phyloP scores from a whole-genome alignment of 106 monocot species.

The Platanthera zijinensis region DNA sequence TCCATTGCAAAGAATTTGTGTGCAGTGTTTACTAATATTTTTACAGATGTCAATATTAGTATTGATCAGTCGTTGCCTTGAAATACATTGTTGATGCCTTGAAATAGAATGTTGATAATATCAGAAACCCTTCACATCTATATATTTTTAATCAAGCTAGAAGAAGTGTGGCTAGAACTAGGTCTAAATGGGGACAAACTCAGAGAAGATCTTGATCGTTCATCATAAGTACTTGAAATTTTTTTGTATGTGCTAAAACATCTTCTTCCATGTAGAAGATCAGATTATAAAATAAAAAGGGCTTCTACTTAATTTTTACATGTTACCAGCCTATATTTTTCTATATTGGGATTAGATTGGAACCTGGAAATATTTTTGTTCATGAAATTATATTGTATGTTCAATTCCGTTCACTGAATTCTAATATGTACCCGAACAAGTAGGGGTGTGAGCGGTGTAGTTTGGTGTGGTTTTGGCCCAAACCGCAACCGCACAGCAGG shows the following conservation, averaged over 20 bases:
- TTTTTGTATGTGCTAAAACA: slow-evolving; percentile 12
- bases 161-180: slow-evolving; percentile 9
- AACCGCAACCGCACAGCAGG: too few relatives aligned
- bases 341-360: too few relatives aligned
- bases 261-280: slow-evolving; percentile 1
- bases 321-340: too few relatives aligned
- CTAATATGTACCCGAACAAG: too few relatives aligned
- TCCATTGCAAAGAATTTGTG: neutral
- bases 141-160: neutral
- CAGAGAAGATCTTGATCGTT: slow-evolving; percentile 11
- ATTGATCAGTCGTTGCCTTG: slow-evolving; percentile 6
- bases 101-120: slow-evolving; percentile 3
- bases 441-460: too few relatives aligned
- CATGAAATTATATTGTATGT: too few relatives aligned
- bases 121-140: neutral
- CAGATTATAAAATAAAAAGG: too few relatives aligned
- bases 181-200: slow-evolving; percentile 3
- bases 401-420: too few relatives aligned
- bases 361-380: too few relatives aligned
- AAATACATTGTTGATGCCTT: neutral
- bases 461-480: too few relatives aligned
- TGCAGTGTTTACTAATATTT: neutral
- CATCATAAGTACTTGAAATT: slow-evolving; percentile 19
- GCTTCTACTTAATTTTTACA: too few relatives aligned
- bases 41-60: neutral